phyloP scores from a whole-genome alignment of 768 basidiomycete genomes.

The Termitomyces sp. region DNA sequence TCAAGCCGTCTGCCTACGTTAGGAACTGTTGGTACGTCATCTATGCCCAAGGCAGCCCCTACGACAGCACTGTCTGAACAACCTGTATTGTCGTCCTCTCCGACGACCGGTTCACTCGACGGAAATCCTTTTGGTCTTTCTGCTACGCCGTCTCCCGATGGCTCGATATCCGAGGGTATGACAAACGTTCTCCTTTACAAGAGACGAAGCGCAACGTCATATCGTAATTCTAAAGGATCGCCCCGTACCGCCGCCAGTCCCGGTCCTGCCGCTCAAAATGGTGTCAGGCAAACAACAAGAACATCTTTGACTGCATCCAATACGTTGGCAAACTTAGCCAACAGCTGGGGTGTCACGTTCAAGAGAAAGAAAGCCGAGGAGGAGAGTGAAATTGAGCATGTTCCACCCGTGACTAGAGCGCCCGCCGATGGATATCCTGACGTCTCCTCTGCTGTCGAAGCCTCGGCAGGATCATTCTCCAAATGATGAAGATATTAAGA shows the following conservation, averaged over 20 bases:
- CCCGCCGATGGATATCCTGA: conserved; percentile 1
- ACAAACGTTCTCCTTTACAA: conserved; percentile 31
- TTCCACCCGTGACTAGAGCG: background rate
- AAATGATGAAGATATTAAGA: conserved; percentile 10
- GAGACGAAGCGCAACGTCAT: conserved; percentile 56
- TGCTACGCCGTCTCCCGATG: conserved; percentile 55
- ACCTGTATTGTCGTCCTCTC: conserved; percentile 35
- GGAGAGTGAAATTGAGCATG: conserved; percentile 5
- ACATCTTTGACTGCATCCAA: conserved; percentile 39
- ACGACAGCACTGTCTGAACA: conserved; percentile 66
- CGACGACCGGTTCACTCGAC: conserved; percentile 37
- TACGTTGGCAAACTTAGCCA: conserved; percentile 54
- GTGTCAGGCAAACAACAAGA: conserved; percentile 20
- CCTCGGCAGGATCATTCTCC: conserved; percentile 9
- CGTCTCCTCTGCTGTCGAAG: conserved; percentile 5
- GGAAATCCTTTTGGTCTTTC: conserved; percentile 35
- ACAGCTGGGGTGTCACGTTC: conserved; percentile 59
- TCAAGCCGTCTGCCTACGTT: conserved; percentile 62
- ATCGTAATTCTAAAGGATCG: conserved; percentile 50
- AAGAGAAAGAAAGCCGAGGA: conserved; percentile 39
- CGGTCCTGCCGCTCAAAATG: conserved; percentile 22
- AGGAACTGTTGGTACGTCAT: conserved; percentile 39
- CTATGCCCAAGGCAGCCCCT: conserved; percentile 53
- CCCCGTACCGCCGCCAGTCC: conserved; percentile 33
- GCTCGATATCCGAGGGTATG: conserved; percentile 59